phyloP scores from a whole-genome alignment of 352 stramenopile genomes.

The Pythium rishiriense region DNA sequence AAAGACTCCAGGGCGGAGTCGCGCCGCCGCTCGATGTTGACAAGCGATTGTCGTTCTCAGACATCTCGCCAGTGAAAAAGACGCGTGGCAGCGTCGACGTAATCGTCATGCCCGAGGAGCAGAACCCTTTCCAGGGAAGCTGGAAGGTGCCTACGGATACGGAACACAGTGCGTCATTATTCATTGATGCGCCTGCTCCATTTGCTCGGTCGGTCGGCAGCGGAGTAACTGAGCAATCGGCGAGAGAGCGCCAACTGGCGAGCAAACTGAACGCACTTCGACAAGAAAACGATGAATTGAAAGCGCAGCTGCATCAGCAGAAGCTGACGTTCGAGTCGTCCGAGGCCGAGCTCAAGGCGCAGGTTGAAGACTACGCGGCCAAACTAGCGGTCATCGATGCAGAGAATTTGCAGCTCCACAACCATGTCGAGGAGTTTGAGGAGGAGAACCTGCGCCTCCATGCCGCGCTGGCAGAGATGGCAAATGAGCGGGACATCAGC shows the following conservation, averaged over 20 bases:
- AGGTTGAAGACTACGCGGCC: constrained; percentile 15
- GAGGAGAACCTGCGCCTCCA: constrained; percentile 27
- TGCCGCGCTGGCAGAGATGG: constrained; percentile 15
- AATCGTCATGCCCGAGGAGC: constrained; percentile 23
- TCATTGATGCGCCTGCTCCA: not conserved
- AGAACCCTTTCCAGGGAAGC: constrained; percentile 13
- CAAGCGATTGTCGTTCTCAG: constrained; percentile 22
- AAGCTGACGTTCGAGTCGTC: not conserved
- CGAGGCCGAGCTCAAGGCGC: constrained; percentile 6
- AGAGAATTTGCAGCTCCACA: constrained; percentile 20
- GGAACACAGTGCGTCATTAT: not conserved
- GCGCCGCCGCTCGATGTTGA: not conserved
- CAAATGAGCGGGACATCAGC: constrained; percentile 1
- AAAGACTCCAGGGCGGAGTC: constrained; percentile 1
- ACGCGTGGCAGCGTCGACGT: constrained; percentile 12
- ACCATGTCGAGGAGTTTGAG: constrained; percentile 21
- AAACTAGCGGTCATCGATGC: constrained; percentile 19
- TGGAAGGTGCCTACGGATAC: not conserved
- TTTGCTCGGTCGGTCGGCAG: not conserved
- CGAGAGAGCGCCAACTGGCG: constrained; percentile 9
- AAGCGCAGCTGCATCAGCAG: constrained; percentile 18
- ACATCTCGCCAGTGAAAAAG: constrained; percentile 28
- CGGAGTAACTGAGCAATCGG: not conserved
- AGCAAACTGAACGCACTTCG: constrained; percentile 16
- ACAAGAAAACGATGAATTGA: constrained; percentile 14